These are phyloP conservation scores for Stromatinia cepivora DNA, from an alignment of 2,329 filamentous ascomycete genomes.

Conservation along the genomic window DNA sequence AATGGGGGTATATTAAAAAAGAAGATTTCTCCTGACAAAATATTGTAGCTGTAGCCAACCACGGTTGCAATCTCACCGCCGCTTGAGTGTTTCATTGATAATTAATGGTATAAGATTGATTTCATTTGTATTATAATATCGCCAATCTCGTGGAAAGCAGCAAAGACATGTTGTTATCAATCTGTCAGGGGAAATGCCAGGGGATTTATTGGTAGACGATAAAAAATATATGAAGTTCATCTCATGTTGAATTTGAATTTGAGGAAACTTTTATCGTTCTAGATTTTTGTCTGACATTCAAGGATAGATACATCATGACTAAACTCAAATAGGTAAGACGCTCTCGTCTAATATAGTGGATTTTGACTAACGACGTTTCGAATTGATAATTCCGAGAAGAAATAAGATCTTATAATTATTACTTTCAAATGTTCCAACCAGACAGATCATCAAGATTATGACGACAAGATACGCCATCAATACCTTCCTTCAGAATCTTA, in stretches of 20 bases:
- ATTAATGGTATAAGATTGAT: constrained; percentile 1
- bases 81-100: constrained; percentile 10
- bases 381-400: neutral
- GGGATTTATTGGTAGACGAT: neutral
- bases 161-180: neutral
- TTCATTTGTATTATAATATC: constrained; percentile 4
- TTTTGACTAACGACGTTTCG: constrained; percentile 20
- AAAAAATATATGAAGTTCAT: constrained; percentile 18
- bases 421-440: neutral
- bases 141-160: constrained; percentile 15
- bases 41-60: constrained; percentile 13
- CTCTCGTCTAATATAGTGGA: constrained; percentile 8
- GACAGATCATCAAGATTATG: neutral
- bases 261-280: constrained; percentile 4
- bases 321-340: neutral
- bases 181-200: constrained; percentile 11
- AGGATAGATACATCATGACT: neutral
- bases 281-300: constrained; percentile 8
- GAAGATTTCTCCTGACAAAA: constrained; percentile 3
- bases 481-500: neutral
- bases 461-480: constrained; percentile 5
- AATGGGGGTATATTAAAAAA: neutral
- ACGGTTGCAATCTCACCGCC: constrained; percentile 1
- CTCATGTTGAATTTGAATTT: constrained; percentile 12
- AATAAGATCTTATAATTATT: neutral